These are phyloP conservation scores for Populus simonii DNA, from an alignment of 345 rosid genomes.

Conservation along the genomic window DNA sequence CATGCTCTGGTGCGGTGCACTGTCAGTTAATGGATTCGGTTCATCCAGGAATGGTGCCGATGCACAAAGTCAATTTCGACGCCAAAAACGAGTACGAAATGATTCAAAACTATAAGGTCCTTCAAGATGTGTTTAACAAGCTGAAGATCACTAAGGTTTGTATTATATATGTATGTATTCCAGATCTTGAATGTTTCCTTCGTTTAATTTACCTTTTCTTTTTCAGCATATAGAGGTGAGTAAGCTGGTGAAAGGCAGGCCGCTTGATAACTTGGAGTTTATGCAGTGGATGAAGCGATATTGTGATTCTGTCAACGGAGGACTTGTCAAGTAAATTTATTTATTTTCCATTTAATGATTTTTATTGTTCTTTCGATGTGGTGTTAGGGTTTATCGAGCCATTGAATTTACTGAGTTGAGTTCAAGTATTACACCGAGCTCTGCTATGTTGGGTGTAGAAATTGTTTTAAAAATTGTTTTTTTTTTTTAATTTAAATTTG, in stretches of 20 bases:
- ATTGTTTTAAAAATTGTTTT: neutral
- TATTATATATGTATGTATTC: neutral
- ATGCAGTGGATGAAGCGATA: slow-evolving; percentile 98
- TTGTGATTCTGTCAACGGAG: slow-evolving; percentile 81
- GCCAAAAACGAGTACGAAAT: slow-evolving; percentile 96
- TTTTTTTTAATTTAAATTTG: neutral
- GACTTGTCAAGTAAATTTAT: slow-evolving; percentile 42
- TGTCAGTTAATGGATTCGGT: slow-evolving; percentile 90
- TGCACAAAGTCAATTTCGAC: slow-evolving; percentile 97
- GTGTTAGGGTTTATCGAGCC: neutral
- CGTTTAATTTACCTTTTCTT: neutral
- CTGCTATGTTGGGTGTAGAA: neutral
- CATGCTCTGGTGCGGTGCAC: slow-evolving; percentile 87
- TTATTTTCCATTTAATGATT: too few relatives aligned
- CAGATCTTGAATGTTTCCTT: neutral
- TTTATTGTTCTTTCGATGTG: neutral
- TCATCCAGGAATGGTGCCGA: slow-evolving; percentile 89
- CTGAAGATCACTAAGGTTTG: slow-evolving; percentile 92
- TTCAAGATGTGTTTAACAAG: slow-evolving; percentile 94
- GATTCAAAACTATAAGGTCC: slow-evolving; percentile 96
- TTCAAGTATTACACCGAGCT: neutral
- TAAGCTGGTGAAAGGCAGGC: slow-evolving; percentile 90
- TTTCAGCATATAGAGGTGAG: slow-evolving; percentile 82
- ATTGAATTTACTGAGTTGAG: neutral
- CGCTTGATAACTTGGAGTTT: slow-evolving; percentile 95